Base-by-base conservation (phyloP, 257 asterid species). In the Primulina huaijiensis region DNA sequence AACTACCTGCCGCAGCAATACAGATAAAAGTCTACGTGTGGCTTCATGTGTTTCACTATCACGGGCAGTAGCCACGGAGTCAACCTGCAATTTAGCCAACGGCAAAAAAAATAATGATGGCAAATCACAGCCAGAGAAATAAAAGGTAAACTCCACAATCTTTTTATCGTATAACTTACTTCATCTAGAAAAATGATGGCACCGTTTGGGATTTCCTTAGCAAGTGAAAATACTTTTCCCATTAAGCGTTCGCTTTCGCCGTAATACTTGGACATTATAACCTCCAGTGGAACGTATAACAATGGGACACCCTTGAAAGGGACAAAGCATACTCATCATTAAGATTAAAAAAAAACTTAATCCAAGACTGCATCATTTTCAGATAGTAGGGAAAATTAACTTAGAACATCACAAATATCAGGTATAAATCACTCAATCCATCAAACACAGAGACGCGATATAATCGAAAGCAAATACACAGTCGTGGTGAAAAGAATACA, bases 31-130 rank as follows among this genome's bases (percentile, higher is more conserved):
- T 74, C 97, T 86, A 20, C 98, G 93, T 8, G 98, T 90, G 58
- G 96, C 98, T 84, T 93, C 98, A 72, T 93, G 99, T 50, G 83
- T 88, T 82, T 89, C 99, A 66, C 86, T 84, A 78, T 94, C 97
- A 71, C 99, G 96, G 66, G 96, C 83, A 69, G 88, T 83, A 71
- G 97, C 99, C 77, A 91, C 87, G 38, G 99, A 89, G 81, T 94
- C 99, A 70, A 94, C 91, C 99, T 94, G 88, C 60, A 40, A 75
- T 8, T 62, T 37, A 60, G 50, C 65, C n/a, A 79, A 60, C 27
- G 52, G 3, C 0, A 4, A 21, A 30, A 27, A 35, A 62, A 69
- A 72, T 31, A 59, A 56, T 12, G 35, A 72, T 23, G 70, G 34
- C 4, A 65, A 27, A 43, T 20, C 21, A 10, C 46, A 40, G 25